Percentiles rank a stretch among this genome's conserved stretches.
These are phyloP conservation scores for Aspergillus carlsbadensis DNA, from an alignment of 495 filamentous ascomycete genomes.

Conservation along the genomic window DNA sequence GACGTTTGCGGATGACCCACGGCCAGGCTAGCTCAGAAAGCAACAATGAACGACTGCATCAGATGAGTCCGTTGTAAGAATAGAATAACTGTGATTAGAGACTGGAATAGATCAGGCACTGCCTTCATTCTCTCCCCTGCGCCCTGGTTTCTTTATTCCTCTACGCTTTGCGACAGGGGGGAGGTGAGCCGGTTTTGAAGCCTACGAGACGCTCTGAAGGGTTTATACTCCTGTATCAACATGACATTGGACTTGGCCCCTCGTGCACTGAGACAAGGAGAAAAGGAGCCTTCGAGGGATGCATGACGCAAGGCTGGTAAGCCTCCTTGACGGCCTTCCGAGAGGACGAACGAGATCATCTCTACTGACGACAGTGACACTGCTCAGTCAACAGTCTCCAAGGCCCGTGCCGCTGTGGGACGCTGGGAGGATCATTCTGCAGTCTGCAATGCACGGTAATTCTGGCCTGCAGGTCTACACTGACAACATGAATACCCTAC, in stretches of 20 bases:
- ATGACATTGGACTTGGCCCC: constrained; percentile 6
- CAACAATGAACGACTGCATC: constrained; percentile 6
- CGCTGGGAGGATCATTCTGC: constrained; percentile 10
- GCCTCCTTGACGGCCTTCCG: constrained; percentile 11
- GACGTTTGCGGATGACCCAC: not conserved
- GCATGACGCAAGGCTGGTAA: constrained; percentile 24
- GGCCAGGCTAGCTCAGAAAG: not conserved
- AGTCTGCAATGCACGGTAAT: constrained; percentile 18
- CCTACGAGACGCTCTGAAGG: constrained; percentile 1
- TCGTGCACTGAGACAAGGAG: constrained; percentile 29
- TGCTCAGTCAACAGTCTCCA: not conserved
- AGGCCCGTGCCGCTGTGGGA: constrained; percentile 20
- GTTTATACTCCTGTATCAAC: not conserved
- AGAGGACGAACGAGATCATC: not conserved
- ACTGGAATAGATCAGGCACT: not conserved
- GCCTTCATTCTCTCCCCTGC: constrained; percentile 21
- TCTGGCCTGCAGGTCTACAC: not conserved
- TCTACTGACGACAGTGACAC: not conserved
- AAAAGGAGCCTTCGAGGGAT: constrained; percentile 12
- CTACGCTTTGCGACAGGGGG: constrained; percentile 10
- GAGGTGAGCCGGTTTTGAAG: constrained; percentile 19
- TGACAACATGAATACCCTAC: not conserved
- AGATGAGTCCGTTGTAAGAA: constrained; percentile 7
- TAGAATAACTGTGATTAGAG: constrained; percentile 1
- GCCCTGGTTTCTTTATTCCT: constrained; percentile 17